phyloP scores from a whole-genome alignment of 2,329 filamentous ascomycete genomes.

The Penicillium sp. region DNA sequence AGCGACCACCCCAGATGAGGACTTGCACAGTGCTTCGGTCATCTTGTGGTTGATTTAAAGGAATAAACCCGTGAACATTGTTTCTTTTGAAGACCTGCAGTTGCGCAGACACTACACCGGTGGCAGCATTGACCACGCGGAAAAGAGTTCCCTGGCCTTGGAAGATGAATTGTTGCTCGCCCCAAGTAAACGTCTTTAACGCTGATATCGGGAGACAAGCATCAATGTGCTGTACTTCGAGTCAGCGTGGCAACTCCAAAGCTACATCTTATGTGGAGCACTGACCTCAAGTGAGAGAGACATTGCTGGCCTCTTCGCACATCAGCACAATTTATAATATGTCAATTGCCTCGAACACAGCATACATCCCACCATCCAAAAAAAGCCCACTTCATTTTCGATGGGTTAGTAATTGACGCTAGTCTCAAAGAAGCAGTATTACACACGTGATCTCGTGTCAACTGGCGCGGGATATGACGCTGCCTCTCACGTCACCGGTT shows the following conservation, averaged over 20 bases:
- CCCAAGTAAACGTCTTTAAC: slow-evolving; percentile 35
- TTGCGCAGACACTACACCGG: slow-evolving; percentile 31
- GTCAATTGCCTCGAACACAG: slow-evolving; percentile 5
- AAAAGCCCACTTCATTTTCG: slow-evolving; percentile 14
- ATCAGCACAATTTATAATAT: slow-evolving; percentile 14
- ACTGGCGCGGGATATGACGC: slow-evolving; percentile 1
- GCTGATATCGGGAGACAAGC: slow-evolving; percentile 48
- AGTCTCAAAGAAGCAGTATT: slow-evolving; percentile 21
- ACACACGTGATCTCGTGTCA: slow-evolving; percentile 25
- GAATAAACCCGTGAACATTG: slow-evolving; percentile 42
- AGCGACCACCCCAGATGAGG: slow-evolving; percentile 72
- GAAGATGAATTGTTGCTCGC: slow-evolving; percentile 33
- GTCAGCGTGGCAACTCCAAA: slow-evolving; percentile 22
- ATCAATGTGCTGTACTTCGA: slow-evolving; percentile 39
- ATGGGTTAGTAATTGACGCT: slow-evolving; percentile 1
- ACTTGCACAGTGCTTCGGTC: slow-evolving; percentile 21
- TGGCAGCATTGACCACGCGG: slow-evolving; percentile 35
- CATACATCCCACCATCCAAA: slow-evolving; percentile 15
- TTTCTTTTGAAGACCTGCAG: slow-evolving; percentile 39
- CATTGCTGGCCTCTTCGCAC: slow-evolving; percentile 25
- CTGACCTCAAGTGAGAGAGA: slow-evolving; percentile 35
- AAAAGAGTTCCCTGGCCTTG: slow-evolving; percentile 43
- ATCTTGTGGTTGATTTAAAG: slow-evolving; percentile 23
- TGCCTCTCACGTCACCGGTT: neutral
- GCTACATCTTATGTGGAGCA: slow-evolving; percentile 3